Evolutionary conservation across 2,329 filamentous ascomycete genomes (phyloP), one percentile per base, ranked within the genome.

Genomic region (Trichoderma gracile): DNA sequence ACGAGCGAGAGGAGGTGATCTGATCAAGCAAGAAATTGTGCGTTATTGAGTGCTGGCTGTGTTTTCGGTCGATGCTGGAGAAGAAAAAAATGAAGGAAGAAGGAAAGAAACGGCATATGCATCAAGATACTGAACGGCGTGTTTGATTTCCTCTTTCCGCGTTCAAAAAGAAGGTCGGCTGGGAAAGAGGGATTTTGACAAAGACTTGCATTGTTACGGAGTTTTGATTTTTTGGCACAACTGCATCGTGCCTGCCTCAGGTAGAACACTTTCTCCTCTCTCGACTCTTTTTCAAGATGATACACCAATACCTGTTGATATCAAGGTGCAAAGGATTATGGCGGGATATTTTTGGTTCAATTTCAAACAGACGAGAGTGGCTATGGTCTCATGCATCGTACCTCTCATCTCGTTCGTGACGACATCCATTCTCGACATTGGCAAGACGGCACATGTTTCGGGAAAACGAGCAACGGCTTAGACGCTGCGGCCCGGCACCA

Each of bases 1-100:
- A 91, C 84, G 93, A 97, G 74, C 82, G 94, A 30, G 78, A 87
- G 2, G 94, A 99, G 59, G 87, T 96, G 43, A 86, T 95, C n/a
- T 85, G 72, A 72, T 57, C 19, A 7, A 7, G 21, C 30, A 23
- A 38, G 19, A 12, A 33, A 12, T n/a, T 15, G 45, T 63, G 21
- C 33, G 33, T 30, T 21, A 5, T 50, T n/a, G 15, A n/a, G 38
- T 14, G 23, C n/a, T 30, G 9, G 33, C 25, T n/a, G 27, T 21
- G 15, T 17, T 33, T 50, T 30, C 43, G 17, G 25, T 15, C 10
- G 12, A 38, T 38, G 33, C 12, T 38, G 33, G 33, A 38, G 12
- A n/a, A 53, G 7, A 30, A 30, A 8, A 30, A 27, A 27, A 27
- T 3, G 6, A 27, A 27, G 25, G 8, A 27, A 27, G 27, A n/a